Conservation (phyloP, 2,329 filamentous ascomycete genomes). For the Rutstroemia sp. region DNA sequence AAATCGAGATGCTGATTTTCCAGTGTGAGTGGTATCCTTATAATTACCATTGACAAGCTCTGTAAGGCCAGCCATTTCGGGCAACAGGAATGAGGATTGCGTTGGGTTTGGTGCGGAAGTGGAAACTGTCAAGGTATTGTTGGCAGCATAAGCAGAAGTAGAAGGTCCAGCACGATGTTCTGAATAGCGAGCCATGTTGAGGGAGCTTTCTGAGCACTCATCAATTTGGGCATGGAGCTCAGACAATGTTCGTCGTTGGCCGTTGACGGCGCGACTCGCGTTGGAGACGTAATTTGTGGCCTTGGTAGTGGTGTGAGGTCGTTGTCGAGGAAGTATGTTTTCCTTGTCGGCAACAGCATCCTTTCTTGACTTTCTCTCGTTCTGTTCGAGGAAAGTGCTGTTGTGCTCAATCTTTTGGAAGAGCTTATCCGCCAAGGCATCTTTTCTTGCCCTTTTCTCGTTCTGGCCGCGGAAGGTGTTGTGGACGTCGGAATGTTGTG, state of each 20-base stretch:
- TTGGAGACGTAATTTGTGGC: conserved; percentile 22
- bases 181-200: conserved; percentile 13
- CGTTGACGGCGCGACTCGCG: conserved; percentile 27
- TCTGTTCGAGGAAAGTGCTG: not conserved
- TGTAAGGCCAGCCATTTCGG: not conserved
- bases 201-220: conserved; percentile 44
- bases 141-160: not conserved
- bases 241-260: conserved; percentile 42
- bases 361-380: not conserved
- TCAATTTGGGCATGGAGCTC: conserved; percentile 47
- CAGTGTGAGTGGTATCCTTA: not conserved
- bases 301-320: not conserved
- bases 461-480: not conserved
- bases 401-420: not conserved
- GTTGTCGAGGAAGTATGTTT: conserved; percentile 15
- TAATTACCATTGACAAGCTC: not conserved
- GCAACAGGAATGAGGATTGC: not conserved
- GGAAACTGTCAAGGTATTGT: not conserved
- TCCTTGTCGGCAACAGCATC: conserved; percentile 13
- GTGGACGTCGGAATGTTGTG: not conserved
- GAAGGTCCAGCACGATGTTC: not conserved
- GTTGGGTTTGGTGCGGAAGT: not conserved
- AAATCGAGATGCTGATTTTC: not conserved
- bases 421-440: not conserved
- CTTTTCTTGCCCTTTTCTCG: not conserved